A percentile compares a stretch with the other conserved stretches of the same genome.
Evolutionary conservation across 129 eudicot species (phyloP).

Genomic region (Deinandra increscens): DNA sequence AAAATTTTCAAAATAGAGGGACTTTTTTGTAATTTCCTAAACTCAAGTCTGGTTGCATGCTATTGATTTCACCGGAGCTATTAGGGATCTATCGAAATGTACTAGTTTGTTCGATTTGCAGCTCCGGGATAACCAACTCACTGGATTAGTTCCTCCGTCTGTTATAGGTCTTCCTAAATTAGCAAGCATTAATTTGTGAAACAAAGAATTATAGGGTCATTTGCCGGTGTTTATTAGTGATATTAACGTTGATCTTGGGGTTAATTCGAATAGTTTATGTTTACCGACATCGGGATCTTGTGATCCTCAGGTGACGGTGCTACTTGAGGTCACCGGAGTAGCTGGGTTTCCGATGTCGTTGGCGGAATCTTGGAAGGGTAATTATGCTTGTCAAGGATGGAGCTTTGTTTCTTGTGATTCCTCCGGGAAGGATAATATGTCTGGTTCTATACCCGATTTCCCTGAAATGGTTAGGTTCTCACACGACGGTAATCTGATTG

Average conservation of each 20-base stretch:
- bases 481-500: slow-evolving; percentile 35
- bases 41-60: slow-evolving; percentile 70
- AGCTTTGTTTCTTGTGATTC: slow-evolving; percentile 46
- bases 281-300: slow-evolving; percentile 50
- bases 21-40: too few species aligned
- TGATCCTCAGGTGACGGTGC: slow-evolving; percentile 59
- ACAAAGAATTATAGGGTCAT: slow-evolving; percentile 62
- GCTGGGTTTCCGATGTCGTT: slow-evolving; percentile 52
- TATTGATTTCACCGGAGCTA: slow-evolving; percentile 51
- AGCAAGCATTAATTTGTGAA: slow-evolving; percentile 44
- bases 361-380: slow-evolving; percentile 56
- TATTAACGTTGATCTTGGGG: slow-evolving; percentile 2
- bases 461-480: slow-evolving; percentile 30
- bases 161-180: slow-evolving; percentile 35
- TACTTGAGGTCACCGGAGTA: slow-evolving; percentile 50
- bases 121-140: slow-evolving; percentile 62
- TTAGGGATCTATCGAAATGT: slow-evolving; percentile 57
- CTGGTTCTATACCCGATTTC: slow-evolving; percentile 47
- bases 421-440: slow-evolving; percentile 38
- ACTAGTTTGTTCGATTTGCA: slow-evolving; percentile 54
- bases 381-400: slow-evolving; percentile 56
- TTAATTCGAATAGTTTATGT: slow-evolving; percentile 54
- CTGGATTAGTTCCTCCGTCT: slow-evolving; percentile 51
- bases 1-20: too few species aligned
- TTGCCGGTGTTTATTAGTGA: slow-evolving; percentile 39